Conservation (phyloP, 2,329 filamentous ascomycete genomes). For the Phialemonium atrogriseum region DNA sequence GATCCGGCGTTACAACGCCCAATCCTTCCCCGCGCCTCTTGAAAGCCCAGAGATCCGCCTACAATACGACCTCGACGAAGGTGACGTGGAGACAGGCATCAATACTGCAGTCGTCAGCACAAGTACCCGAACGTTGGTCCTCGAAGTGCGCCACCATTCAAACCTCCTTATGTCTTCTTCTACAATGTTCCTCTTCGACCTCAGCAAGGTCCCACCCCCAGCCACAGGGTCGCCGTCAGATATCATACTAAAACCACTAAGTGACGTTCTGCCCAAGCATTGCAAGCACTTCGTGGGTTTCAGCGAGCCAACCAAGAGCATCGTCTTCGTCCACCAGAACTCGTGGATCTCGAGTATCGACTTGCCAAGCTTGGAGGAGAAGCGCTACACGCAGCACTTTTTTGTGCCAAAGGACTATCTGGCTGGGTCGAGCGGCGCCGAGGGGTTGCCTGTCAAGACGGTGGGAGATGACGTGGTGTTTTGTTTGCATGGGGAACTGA, state of each 20-base stretch:
- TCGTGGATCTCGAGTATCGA: constrained; percentile 12
- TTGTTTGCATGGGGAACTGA: constrained; percentile 10
- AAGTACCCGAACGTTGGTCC: constrained; percentile 3
- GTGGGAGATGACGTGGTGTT: constrained; percentile 9
- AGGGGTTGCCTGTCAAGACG: constrained; percentile 20
- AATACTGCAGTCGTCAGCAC: constrained; percentile 3
- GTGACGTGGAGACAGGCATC: not conserved
- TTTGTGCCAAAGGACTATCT: constrained; percentile 12
- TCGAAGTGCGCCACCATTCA: constrained; percentile 5
- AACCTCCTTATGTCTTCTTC: constrained; percentile 6
- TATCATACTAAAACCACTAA: not conserved
- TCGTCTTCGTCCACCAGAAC: constrained; percentile 11
- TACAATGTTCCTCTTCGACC: constrained; percentile 6
- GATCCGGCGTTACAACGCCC: constrained; percentile 1
- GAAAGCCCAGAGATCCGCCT: constrained; percentile 1
- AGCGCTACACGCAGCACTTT: constrained; percentile 10
- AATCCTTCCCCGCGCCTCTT: constrained; percentile 3
- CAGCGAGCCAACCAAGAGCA: constrained; percentile 4
- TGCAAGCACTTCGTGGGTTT: constrained; percentile 10
- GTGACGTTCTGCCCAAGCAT: not conserved
- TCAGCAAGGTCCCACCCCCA: not conserved
- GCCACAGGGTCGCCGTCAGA: not conserved
- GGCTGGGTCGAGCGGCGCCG: constrained; percentile 7
- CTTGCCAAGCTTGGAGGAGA: not conserved
- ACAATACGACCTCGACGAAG: constrained; percentile 3